Conservation (phyloP, 2,329 filamentous ascomycete species). For the Nakataea oryzae region DNA sequence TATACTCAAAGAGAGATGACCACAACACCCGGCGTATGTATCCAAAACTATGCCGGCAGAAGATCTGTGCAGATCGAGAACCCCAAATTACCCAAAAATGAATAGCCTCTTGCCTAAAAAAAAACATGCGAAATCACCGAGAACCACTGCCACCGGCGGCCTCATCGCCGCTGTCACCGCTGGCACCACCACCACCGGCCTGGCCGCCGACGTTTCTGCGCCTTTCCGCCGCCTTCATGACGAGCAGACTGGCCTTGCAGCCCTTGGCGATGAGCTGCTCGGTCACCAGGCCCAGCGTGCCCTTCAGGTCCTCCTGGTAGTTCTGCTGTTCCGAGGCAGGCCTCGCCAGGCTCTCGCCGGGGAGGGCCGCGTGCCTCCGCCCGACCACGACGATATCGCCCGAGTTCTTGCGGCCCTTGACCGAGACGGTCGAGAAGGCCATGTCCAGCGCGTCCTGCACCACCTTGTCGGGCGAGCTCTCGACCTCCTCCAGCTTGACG, state of each 20-base stretch:
- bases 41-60: too few relatives aligned
- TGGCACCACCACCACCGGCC: too few relatives aligned
- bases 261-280: slow-evolving; percentile 47
- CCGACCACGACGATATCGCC: slow-evolving; percentile 64
- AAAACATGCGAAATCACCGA: neutral
- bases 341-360: neutral
- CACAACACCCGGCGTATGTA: too few relatives aligned
- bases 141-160: neutral
- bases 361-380: slow-evolving; percentile 29
- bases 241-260: slow-evolving; percentile 56
- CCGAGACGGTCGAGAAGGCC: slow-evolving; percentile 43
- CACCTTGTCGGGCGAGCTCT: slow-evolving; percentile 26
- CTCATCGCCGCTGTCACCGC: neutral
- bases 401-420: slow-evolving; percentile 46
- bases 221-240: slow-evolving; percentile 48
- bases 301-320: slow-evolving; percentile 28
- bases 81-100: neutral
- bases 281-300: slow-evolving; percentile 48
- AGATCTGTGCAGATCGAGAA: too few relatives aligned
- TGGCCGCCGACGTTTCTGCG: neutral
- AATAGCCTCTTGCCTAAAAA: neutral
- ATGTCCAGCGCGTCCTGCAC: slow-evolving; percentile 36
- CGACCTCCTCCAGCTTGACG: slow-evolving; percentile 38
- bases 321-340: slow-evolving; percentile 4
- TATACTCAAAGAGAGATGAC: too few relatives aligned